phyloP scores from a whole-genome alignment of 805 yeast genomes.

The Saccharomycopsis sp. region DNA sequence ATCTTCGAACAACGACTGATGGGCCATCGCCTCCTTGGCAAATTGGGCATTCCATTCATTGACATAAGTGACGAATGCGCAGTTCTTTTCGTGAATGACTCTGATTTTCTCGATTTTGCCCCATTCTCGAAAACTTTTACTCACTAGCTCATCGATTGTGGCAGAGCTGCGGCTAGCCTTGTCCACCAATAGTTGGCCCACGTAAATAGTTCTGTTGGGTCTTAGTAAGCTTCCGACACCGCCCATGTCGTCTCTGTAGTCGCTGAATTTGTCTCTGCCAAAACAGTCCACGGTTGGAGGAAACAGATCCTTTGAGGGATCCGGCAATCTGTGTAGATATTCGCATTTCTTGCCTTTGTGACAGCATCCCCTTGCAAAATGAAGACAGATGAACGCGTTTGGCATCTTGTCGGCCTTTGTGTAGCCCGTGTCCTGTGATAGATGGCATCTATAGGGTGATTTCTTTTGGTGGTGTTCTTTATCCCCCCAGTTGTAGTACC shows the following conservation, averaged over 20 bases:
- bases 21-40: conserved; percentile 91
- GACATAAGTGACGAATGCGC: conserved; percentile 73
- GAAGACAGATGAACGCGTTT: conserved; percentile 56
- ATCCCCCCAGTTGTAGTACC: conserved; percentile 89
- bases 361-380: conserved; percentile 87
- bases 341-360: conserved; percentile 69
- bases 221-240: conserved; percentile 80
- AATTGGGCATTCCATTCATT: conserved; percentile 79
- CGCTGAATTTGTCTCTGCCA: conserved; percentile 80
- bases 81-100: conserved; percentile 51
- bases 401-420: conserved; percentile 55
- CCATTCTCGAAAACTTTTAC: conserved; percentile 57
- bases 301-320: conserved; percentile 42
- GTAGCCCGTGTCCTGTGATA: conserved; percentile 61
- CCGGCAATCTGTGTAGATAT: conserved; percentile 74
- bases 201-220: conserved; percentile 67
- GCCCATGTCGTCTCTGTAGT: conserved; percentile 86
- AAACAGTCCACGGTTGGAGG: conserved; percentile 77
- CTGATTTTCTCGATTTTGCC: conserved; percentile 69
- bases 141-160: conserved; percentile 33
- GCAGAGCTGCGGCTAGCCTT: conserved; percentile 27
- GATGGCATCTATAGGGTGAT: conserved; percentile 50
- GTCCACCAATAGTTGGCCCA: conserved; percentile 50
- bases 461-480: conserved; percentile 48
- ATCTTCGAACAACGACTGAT: conserved; percentile 62